Evolutionary conservation across 495 filamentous ascomycete species (phyloP).

Genomic region (Talaromyces nanjingensis): DNA sequence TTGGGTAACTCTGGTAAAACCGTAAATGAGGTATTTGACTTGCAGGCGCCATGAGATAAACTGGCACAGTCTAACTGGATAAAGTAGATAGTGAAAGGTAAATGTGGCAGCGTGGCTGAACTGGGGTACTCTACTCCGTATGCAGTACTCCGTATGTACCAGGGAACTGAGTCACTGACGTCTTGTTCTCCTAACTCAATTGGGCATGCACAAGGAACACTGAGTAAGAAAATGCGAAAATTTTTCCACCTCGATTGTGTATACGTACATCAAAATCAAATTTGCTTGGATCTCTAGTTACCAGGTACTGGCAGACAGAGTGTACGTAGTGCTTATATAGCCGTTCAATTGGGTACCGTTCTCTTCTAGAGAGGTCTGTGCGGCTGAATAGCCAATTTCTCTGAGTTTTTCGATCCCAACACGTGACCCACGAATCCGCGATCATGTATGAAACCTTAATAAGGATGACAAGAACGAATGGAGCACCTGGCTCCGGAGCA

Average conservation of each 20-base stretch:
- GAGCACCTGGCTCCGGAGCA: not conserved
- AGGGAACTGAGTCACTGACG: too few species aligned
- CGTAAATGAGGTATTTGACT: not conserved
- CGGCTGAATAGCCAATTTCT: not conserved
- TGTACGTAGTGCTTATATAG: not conserved
- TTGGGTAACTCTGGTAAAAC: not conserved
- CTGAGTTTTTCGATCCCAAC: not conserved
- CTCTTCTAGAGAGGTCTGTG: not conserved
- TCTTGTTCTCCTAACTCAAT: not conserved
- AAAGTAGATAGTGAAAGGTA: not conserved
- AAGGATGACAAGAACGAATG: not conserved
- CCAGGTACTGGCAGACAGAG: not conserved
- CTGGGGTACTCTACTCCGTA: too few species aligned
- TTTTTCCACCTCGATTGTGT: not conserved
- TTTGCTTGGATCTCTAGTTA: not conserved
- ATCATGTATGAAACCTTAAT: not conserved
- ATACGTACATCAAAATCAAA: not conserved
- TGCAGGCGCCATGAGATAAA: not conserved
- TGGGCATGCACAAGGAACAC: not conserved
- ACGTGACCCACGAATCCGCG: not conserved
- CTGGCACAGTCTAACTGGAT: not conserved
- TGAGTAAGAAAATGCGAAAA: not conserved
- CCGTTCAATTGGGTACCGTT: not conserved
- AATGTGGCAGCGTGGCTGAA: not conserved
- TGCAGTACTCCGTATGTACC: not conserved